Evolutionary conservation across 768 basidiomycete genomes (phyloP).

Genomic region (Pisolithus marmoratus): DNA sequence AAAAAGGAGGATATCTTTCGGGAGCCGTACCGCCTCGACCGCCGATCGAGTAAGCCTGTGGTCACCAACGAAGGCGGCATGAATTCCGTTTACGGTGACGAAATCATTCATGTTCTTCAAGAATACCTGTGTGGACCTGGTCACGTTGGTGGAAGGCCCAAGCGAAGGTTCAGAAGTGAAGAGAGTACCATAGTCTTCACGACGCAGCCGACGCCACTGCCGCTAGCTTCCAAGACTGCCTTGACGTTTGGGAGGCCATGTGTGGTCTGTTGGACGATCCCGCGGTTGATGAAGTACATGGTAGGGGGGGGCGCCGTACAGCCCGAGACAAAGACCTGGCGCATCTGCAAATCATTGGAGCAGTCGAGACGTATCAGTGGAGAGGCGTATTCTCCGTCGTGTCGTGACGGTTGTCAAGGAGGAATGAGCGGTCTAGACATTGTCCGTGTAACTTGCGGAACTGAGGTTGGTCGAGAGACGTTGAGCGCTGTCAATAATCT

Average conservation of each 20-base stretch:
- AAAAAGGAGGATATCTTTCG: slow-evolving; percentile 85
- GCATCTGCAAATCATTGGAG: slow-evolving; percentile 45
- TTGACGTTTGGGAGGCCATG: slow-evolving; percentile 86
- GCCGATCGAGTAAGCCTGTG: slow-evolving; percentile 92
- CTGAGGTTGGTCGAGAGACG: neutral
- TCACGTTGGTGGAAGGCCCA: neutral
- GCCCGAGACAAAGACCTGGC: slow-evolving; percentile 83
- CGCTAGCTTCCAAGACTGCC: slow-evolving; percentile 77
- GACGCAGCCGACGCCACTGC: slow-evolving; percentile 72
- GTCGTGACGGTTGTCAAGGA: slow-evolving; percentile 31
- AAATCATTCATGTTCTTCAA: slow-evolving; percentile 93
- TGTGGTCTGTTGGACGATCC: slow-evolving; percentile 72
- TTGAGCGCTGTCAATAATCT: neutral
- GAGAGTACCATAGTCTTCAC: slow-evolving; percentile 83
- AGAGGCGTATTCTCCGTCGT: slow-evolving; percentile 25
- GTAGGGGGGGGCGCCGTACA: slow-evolving; percentile 76
- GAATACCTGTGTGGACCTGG: slow-evolving; percentile 59
- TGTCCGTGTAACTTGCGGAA: neutral
- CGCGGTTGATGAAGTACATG: slow-evolving; percentile 64
- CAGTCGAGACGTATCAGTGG: neutral
- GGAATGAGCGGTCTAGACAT: slow-evolving; percentile 32
- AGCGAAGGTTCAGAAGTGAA: neutral
- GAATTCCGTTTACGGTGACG: slow-evolving; percentile 71
- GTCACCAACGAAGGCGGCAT: slow-evolving; percentile 77
- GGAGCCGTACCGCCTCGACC: slow-evolving; percentile 84